phyloP scores from a whole-genome alignment of 257 asterid genomes.

The Penstemon barbatus region DNA sequence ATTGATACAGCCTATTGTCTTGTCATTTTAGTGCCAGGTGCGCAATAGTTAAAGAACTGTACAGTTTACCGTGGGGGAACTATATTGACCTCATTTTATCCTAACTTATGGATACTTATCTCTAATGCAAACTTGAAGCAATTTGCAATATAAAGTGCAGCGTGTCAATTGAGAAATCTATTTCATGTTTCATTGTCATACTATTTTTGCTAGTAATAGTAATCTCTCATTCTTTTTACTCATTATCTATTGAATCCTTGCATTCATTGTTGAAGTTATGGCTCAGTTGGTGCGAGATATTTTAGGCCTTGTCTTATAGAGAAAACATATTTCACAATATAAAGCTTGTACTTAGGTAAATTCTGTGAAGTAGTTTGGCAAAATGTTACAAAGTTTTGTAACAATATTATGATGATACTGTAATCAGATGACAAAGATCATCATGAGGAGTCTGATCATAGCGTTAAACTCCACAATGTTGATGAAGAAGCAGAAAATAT shows the following conservation, averaged over 20 bases:
- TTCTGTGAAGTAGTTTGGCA: conserved; percentile 13
- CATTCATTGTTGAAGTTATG: conserved; percentile 15
- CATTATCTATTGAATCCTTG: conserved; percentile 12
- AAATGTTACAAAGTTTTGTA: conserved; percentile 8
- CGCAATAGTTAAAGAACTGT: neutral
- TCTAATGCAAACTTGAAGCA: conserved; percentile 10
- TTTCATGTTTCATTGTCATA: neutral
- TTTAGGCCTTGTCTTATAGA: conserved; percentile 3
- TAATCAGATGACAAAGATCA: conserved; percentile 74
- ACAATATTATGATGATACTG: conserved; percentile 20
- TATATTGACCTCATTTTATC: neutral
- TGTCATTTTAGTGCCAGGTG: neutral
- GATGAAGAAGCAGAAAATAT: conserved; percentile 81
- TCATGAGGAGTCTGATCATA: conserved; percentile 61
- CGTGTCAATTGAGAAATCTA: conserved; percentile 13
- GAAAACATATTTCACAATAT: neutral
- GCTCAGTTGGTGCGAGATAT: conserved; percentile 12
- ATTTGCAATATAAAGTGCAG: neutral
- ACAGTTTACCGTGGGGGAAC: neutral
- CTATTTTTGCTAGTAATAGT: neutral
- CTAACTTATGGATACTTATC: neutral
- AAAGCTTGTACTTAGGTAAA: conserved; percentile 18
- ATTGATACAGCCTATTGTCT: neutral
- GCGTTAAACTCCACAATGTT: conserved; percentile 62
- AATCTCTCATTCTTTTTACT: neutral